Percentiles rank a stretch among this genome's conserved stretches.
phyloP scores from a whole-genome alignment of 2,329 filamentous ascomycete genomes.

The Pezicula rhizophila region DNA sequence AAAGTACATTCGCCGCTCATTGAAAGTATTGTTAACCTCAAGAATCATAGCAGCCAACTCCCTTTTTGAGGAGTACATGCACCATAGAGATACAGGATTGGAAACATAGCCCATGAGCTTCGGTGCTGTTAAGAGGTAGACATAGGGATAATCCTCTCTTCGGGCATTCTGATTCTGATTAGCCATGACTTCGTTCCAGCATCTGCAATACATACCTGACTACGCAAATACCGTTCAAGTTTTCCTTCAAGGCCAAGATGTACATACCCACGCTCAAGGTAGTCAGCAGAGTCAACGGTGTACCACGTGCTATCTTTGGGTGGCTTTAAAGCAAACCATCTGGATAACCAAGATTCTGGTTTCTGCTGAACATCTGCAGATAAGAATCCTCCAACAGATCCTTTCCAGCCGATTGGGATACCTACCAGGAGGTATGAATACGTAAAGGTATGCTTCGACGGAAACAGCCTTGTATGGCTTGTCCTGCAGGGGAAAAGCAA shows the following conservation, averaged over 20 bases:
- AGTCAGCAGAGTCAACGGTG: conserved; percentile 52
- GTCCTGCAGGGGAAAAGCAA: conserved; percentile 60
- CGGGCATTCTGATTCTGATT: conserved; percentile 44
- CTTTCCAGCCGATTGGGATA: conserved; percentile 58
- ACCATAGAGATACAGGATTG: conserved; percentile 76
- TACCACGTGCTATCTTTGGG: conserved; percentile 37
- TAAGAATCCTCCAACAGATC: conserved; percentile 48
- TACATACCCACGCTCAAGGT: conserved; percentile 49
- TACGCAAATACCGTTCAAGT: conserved; percentile 51
- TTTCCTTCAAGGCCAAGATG: conserved; percentile 55
- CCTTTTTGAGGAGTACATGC: conserved; percentile 57
- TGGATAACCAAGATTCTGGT: conserved; percentile 21
- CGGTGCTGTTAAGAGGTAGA: conserved; percentile 66
- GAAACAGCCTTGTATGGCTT: conserved; percentile 60
- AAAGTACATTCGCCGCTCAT: conserved; percentile 62
- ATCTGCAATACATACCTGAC: conserved; percentile 38
- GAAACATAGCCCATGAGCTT: conserved; percentile 65
- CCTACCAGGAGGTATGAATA: conserved; percentile 68
- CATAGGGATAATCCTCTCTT: conserved; percentile 55
- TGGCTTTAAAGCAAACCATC: conserved; percentile 24
- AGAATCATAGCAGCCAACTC: conserved; percentile 59
- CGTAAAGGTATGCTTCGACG: conserved; percentile 59
- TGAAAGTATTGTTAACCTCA: conserved; percentile 74
- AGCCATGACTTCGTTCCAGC: background rate
- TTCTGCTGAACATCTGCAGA: conserved; percentile 34